Base-by-base conservation (phyloP, 129 eudicot species). In the Pseudognaphalium luteoalbum region DNA sequence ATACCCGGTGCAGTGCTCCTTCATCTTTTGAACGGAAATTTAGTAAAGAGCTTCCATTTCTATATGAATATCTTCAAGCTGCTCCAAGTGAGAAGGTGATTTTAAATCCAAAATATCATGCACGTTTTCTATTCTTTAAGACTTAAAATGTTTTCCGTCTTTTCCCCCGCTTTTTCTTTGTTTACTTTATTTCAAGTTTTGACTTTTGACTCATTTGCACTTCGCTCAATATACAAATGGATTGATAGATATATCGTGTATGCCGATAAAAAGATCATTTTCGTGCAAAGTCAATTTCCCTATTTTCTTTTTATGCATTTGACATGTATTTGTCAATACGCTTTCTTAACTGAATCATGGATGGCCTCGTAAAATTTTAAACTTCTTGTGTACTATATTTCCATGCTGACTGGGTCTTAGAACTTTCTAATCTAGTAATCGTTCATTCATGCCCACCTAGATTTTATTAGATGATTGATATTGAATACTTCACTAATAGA, bases 21-120 rank as follows among this genome's bases (percentile, higher is more conserved):
- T 82, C 99, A 6, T 86, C 99, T 15, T 95, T 95, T 86, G 92
- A 95, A 84, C 80, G 88, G 15, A 89, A 76, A 51, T 91, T 95
- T 28, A 85, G 72, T 78, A 83, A 82, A 68, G 94, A 95, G 81
- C 87, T 79, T 79, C 96, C 97, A 56, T 85, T 79, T 83, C 74
- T 95, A 60, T 87, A 95, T 74, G 80, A 76, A 32, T 89, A 87
- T 86, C 88, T 95, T 78, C 89, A 81, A 83, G 90, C 87, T 33
- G 97, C 97, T 83, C 90, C 97, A 42, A 67, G 67, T 70, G 86
- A 76, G 57, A 85, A 85, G 96, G 97, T 83, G 74, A 70, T 71
- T 35, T 29, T 74, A 71, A 64, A 67, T 25, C 66, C 29, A n/a
- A n/a, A 10, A 30, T 10, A 22, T 34, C 16, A 63, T 72, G 75